phyloP scores from a whole-genome alignment of 257 asterid species.

The Nyctanthes arbortristis region DNA sequence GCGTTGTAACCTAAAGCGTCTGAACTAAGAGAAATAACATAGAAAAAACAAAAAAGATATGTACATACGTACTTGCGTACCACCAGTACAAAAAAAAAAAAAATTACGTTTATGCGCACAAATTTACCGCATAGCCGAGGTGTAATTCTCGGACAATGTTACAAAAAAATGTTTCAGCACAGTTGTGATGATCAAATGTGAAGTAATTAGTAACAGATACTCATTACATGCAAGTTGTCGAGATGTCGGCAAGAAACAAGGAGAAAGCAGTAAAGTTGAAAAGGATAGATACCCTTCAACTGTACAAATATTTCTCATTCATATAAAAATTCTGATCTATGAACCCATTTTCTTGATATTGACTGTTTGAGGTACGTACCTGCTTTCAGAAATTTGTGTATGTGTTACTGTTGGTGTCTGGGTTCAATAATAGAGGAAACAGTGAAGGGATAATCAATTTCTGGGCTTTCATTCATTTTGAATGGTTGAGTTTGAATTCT shows the following conservation, averaged over 20 bases:
- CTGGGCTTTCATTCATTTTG: constrained; percentile 30
- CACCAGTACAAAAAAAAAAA: too few relatives aligned
- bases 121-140: too few relatives aligned
- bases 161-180: background rate
- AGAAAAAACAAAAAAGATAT: too few relatives aligned
- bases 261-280: constrained; percentile 8
- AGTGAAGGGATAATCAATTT: constrained; percentile 16
- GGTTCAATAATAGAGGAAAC: constrained; percentile 27
- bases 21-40: too few relatives aligned
- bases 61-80: too few relatives aligned
- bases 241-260: constrained; percentile 3
- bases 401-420: background rate
- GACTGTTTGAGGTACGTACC: background rate
- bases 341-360: background rate
- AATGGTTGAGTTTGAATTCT: constrained; percentile 28
- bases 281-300: background rate
- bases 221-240: constrained; percentile 8
- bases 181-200: background rate
- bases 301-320: background rate
- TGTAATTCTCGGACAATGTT: background rate
- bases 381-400: background rate
- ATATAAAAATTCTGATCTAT: background rate
- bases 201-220: background rate
- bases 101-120: too few relatives aligned
- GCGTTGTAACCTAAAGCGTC: too few relatives aligned